Conservation (phyloP, 176 grass and related monocot species). For the Thalia dealbata region DNA sequence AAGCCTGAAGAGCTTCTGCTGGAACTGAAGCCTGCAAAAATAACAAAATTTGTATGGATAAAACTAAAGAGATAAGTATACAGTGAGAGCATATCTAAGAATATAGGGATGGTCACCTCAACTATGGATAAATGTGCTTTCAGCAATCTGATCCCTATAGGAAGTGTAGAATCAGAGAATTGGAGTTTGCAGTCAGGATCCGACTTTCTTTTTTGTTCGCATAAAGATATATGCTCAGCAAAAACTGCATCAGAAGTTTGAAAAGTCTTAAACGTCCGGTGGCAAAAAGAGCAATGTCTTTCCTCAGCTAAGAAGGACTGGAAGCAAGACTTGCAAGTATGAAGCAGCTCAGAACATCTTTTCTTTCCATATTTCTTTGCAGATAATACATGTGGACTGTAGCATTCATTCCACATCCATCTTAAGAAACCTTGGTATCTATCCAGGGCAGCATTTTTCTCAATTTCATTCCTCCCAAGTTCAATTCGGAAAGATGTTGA, state of each 20-base stretch:
- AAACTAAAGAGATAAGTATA: constrained; percentile 11
- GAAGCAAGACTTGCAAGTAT: constrained; percentile 56
- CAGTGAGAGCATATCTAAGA: neutral
- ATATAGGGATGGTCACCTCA: constrained; percentile 37
- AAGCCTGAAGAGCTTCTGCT: constrained; percentile 55
- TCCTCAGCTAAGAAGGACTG: constrained; percentile 66
- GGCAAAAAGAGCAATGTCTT: constrained; percentile 71
- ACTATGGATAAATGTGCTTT: constrained; percentile 58
- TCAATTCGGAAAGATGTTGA: constrained; percentile 75
- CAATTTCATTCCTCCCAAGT: constrained; percentile 52
- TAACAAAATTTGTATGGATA: neutral
- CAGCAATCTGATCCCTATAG: constrained; percentile 68
- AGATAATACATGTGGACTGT: constrained; percentile 25
- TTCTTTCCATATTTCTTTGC: constrained; percentile 60
- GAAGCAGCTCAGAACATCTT: constrained; percentile 44
- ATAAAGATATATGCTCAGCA: constrained; percentile 53
- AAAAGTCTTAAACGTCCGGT: constrained; percentile 62
- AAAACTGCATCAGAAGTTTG: constrained; percentile 31
- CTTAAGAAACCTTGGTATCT: constrained; percentile 60
- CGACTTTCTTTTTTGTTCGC: constrained; percentile 49
- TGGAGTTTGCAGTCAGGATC: constrained; percentile 53
- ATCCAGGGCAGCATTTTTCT: constrained; percentile 55
- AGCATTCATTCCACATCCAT: constrained; percentile 85
- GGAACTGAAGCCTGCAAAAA: constrained; percentile 61
- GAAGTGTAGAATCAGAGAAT: constrained; percentile 37